Conservation (phyloP, 2,329 filamentous ascomycete genomes). For the Paramyrothecium sp. region DNA sequence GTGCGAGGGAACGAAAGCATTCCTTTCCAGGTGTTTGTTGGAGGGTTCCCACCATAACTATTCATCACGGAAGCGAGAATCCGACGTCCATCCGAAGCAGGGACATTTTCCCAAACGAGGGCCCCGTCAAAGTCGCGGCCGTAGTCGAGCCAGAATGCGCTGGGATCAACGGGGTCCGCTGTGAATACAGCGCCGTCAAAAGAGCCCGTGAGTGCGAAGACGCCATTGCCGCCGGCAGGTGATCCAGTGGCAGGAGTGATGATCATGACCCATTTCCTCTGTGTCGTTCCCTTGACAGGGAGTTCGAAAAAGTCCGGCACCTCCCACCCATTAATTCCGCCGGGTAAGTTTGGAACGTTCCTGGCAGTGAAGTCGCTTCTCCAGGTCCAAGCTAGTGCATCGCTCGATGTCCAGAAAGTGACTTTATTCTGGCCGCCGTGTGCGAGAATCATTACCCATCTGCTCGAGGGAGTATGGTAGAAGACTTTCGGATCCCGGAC, state of each 20-base stretch:
- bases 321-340: neutral
- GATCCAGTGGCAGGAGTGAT: neutral
- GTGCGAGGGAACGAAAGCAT: neutral
- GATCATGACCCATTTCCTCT: neutral
- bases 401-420: neutral
- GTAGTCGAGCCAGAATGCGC: neutral
- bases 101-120: neutral
- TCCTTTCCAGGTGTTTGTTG: neutral
- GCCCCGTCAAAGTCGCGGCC: neutral
- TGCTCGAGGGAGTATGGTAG: neutral
- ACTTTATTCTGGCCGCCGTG: neutral
- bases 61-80: neutral
- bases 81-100: neutral
- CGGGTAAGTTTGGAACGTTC: neutral
- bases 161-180: neutral
- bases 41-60: neutral
- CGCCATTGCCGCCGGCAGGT: neutral
- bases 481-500: conserved; percentile 1
- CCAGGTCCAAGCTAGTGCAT: neutral
- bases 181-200: neutral
- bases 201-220: neutral
- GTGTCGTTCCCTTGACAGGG: neutral
- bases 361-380: neutral
- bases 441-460: neutral
- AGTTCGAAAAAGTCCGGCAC: neutral